These are phyloP conservation scores for Leccinellum luteum DNA, from an alignment of 768 basidiomycete genomes.

Conservation along the genomic window DNA sequence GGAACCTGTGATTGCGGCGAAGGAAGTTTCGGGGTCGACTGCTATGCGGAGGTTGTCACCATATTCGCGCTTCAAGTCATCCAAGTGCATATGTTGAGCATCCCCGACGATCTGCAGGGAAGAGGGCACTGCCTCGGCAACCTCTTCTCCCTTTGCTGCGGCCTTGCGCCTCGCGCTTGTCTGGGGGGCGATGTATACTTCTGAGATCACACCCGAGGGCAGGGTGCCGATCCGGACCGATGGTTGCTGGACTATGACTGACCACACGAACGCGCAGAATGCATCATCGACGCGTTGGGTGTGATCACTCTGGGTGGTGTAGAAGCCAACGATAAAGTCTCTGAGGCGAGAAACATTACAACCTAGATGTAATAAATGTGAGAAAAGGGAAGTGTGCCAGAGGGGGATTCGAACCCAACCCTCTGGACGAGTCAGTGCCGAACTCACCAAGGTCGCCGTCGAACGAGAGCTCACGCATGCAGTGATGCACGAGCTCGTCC, in stretches of 20 bases:
- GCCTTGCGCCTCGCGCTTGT: conserved; percentile 64
- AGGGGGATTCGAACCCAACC: conserved; percentile 47
- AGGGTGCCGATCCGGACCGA: conserved; percentile 73
- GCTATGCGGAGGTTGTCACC: conserved; percentile 70
- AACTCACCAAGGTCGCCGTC: conserved; percentile 86
- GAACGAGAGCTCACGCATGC: conserved; percentile 83
- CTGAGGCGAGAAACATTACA: conserved; percentile 69
- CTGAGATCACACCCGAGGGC: conserved; percentile 54
- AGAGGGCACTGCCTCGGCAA: conserved; percentile 40
- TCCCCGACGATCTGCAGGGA: conserved; percentile 54
- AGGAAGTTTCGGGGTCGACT: conserved; percentile 69
- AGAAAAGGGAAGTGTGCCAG: conserved; percentile 27
- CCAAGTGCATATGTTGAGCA: conserved; percentile 51
- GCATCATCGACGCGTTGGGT: conserved; percentile 68
- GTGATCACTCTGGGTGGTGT: conserved; percentile 38
- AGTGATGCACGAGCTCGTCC: conserved; percentile 85
- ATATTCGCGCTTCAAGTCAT: conserved; percentile 54
- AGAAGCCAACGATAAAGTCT: conserved; percentile 69
- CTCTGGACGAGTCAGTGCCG: neutral
- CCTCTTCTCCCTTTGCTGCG: conserved; percentile 52
- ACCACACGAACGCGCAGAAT: conserved; percentile 82
- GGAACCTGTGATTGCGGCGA: conserved; percentile 79
- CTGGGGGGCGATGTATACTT: conserved; percentile 81
- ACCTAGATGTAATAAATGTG: conserved; percentile 44
- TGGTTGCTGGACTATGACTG: conserved; percentile 69